Conservation (phyloP, 129 eudicot species). For the Calendula officinalis region DNA sequence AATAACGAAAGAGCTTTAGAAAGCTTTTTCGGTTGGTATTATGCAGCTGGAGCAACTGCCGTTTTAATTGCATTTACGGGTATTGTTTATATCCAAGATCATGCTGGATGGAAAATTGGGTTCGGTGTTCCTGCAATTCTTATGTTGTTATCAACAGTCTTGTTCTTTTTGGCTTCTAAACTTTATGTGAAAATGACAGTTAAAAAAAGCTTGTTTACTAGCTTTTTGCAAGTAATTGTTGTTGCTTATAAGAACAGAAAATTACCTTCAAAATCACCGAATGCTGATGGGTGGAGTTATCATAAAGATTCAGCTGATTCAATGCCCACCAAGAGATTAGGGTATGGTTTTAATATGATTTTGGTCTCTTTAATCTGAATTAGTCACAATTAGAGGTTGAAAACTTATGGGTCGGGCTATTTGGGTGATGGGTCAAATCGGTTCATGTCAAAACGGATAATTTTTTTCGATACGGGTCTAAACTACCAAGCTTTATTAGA, state of each 20-base stretch:
- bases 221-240: conserved; percentile 41
- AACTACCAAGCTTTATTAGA: no score
- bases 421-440: not conserved
- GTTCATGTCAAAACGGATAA: not conserved
- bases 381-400: not conserved
- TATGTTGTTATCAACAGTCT: conserved; percentile 59
- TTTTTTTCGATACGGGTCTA: not conserved
- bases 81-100: conserved; percentile 84
- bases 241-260: conserved; percentile 45
- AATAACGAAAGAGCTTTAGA: conserved; percentile 55
- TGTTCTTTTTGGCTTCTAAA: conserved; percentile 66
- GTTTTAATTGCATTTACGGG: conserved; percentile 69
- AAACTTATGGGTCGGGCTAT: not conserved
- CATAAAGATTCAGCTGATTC: conserved; percentile 27
- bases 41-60: conserved; percentile 51
- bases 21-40: conserved; percentile 79
- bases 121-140: conserved; percentile 74
- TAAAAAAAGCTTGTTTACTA: conserved; percentile 38
- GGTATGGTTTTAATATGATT: conserved; percentile 21
- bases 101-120: conserved; percentile 74
- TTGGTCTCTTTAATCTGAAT: not conserved
- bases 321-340: conserved; percentile 31
- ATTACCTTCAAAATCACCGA: conserved; percentile 25
- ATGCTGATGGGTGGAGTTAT: conserved; percentile 32
- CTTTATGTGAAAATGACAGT: conserved; percentile 57